These are phyloP conservation scores for Trichosanthes cucumerina DNA, from an alignment of 306 rosid genomes.

Conservation along the genomic window DNA sequence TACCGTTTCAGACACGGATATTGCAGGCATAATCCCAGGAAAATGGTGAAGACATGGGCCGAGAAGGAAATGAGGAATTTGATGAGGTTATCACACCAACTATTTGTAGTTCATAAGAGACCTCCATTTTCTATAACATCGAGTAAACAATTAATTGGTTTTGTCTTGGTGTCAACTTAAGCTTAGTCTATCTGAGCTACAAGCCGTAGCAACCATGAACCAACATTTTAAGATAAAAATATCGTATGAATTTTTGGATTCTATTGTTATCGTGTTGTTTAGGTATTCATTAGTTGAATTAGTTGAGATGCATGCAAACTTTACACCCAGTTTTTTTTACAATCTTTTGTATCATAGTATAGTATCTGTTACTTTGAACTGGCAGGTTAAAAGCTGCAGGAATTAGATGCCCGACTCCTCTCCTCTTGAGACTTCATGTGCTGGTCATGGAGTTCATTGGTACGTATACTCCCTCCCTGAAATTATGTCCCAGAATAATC, in stretches of 20 bases:
- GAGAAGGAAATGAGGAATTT: slow-evolving; percentile 95
- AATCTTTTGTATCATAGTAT: not conserved
- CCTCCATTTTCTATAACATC: not conserved
- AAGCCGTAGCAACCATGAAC: not conserved
- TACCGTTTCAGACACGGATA: slow-evolving; percentile 77
- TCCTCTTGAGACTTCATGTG: slow-evolving; percentile 56
- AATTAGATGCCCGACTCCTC: slow-evolving; percentile 65
- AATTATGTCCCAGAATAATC: not conserved
- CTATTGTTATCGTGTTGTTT: not conserved
- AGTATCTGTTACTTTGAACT: not conserved
- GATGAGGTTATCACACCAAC: slow-evolving; percentile 37
- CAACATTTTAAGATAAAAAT: not conserved
- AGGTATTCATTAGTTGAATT: not conserved
- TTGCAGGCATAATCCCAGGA: slow-evolving; percentile 83
- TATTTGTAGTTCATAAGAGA: not conserved
- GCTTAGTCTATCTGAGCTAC: not conserved
- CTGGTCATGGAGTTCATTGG: slow-evolving; percentile 95
- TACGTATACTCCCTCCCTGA: slow-evolving; percentile 7
- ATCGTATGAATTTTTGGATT: not conserved
- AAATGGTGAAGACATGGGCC: slow-evolving; percentile 98
- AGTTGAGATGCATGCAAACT: not conserved
- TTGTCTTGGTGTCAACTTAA: not conserved
- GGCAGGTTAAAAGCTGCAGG: slow-evolving; percentile 78
- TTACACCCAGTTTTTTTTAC: not conserved
- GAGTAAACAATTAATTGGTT: not conserved